Evolutionary conservation across 1,284 basidiomycete genomes (phyloP), one percentile per base, ranked within the genome.

Genomic region (Leccinum variabile): DNA sequence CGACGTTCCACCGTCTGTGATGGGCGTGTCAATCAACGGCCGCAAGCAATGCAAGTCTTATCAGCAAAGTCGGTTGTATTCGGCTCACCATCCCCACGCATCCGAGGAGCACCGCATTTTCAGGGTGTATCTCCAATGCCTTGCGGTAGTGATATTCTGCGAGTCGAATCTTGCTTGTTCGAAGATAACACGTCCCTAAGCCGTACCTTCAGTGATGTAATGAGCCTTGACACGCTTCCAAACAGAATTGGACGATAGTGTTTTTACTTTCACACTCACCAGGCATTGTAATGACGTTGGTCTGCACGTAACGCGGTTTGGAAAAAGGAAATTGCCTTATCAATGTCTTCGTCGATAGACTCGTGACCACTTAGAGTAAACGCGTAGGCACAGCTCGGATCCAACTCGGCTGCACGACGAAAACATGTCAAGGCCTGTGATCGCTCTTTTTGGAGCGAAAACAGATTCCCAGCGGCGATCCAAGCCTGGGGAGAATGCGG

Each of bases 281-380:
- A 98, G 60, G 96, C 95, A 79, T 95, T 96, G 77, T 97, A 98
- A 77, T 96, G 94, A 75, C 92, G 87, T 71, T 85, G 79, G 81
- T 97, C 94, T 60, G 89, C 88, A 75, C 92, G 85, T 75, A 98
- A 82, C 49, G 95, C 95, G 59, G 86, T 88, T 73, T 96, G 88
- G 77, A 95, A 98, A 80, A 93, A 95, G 61, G 84, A 86, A 69
- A 95, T 87, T 33, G 95, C 94, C 75, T 91, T 88, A 70, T 95
- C 91, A 67, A 92, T 83, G 80, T 98, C 94, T 71, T 97, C 95
- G 77, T 97, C 92, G 68, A 96, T 87, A 52, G 90, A 92, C 82
- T 98, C 95, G 77, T 97, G 95, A 54, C 96, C 95, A 70, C 92
- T 94, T 65, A 98, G 81, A 25, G 94, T 97, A 80, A 92, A 95